These are phyloP conservation scores for Neofusicoccum parvum DNA, from an alignment of 2,329 filamentous ascomycete genomes.

Conservation along the genomic window DNA sequence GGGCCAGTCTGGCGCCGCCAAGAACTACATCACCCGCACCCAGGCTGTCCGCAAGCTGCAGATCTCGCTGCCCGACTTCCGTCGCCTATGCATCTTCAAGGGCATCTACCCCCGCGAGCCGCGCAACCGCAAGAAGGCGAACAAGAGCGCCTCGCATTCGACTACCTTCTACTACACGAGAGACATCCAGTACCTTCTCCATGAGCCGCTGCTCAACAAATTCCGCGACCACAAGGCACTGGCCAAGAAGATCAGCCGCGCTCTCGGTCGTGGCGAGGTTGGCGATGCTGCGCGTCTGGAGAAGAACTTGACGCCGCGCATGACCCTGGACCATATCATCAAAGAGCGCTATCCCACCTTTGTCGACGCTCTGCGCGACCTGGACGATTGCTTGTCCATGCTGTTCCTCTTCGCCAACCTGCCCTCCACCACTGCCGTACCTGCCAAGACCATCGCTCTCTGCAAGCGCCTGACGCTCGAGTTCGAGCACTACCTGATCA, in stretches of 20 bases:
- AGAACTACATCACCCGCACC: slow-evolving; percentile 97
- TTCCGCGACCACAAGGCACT: slow-evolving; percentile 97
- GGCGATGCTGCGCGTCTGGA: slow-evolving; percentile 86
- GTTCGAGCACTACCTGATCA: slow-evolving; percentile 97
- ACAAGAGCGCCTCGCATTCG: slow-evolving; percentile 83
- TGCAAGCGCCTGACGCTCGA: slow-evolving; percentile 93
- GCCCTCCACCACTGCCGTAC: slow-evolving; percentile 84
- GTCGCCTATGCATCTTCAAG: slow-evolving; percentile 99
- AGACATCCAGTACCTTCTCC: slow-evolving; percentile 97
- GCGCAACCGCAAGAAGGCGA: slow-evolving; percentile 94
- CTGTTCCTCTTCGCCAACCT: slow-evolving; percentile 97
- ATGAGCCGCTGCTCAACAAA: slow-evolving; percentile 90
- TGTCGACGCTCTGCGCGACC: slow-evolving; percentile 86
- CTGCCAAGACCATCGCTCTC: slow-evolving; percentile 91
- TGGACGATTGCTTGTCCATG: slow-evolving; percentile 96
- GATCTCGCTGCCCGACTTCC: slow-evolving; percentile 94
- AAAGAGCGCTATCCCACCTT: slow-evolving; percentile 98
- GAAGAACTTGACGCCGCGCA: slow-evolving; percentile 84
- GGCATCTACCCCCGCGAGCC: slow-evolving; percentile 98
- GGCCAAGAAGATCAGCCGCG: slow-evolving; percentile 95
- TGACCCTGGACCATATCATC: slow-evolving; percentile 94
- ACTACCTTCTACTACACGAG: slow-evolving; percentile 93
- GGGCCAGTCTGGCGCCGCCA: slow-evolving; percentile 77
- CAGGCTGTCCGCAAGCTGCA: slow-evolving; percentile 98
- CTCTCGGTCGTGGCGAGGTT: slow-evolving; percentile 88